Percentiles rank a stretch among this genome's conserved stretches.
phyloP scores from a whole-genome alignment of 805 yeast species.

The Wickerhamomyces alni region DNA sequence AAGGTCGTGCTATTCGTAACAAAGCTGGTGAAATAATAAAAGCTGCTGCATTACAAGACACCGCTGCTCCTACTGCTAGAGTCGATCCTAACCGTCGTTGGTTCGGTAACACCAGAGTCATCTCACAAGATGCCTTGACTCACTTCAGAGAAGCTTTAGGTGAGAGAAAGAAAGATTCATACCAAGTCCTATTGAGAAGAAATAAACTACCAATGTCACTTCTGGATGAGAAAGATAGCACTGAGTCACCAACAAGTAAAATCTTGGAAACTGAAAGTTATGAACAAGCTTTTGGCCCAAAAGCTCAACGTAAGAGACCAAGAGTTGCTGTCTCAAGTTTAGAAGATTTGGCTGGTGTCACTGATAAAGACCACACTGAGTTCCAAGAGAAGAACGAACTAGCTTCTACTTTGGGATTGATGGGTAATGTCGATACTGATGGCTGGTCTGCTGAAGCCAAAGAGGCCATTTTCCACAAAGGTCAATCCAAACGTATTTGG shows the following conservation, averaged over 20 bases:
- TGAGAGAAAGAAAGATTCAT: conserved; percentile 72
- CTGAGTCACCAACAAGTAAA: conserved; percentile 69
- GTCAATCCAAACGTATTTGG: conserved; percentile 98
- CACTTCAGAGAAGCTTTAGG: conserved; percentile 95
- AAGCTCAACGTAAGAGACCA: conserved; percentile 89
- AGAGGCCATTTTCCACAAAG: conserved; percentile 93
- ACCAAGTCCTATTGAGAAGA: conserved; percentile 80
- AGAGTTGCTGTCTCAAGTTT: conserved; percentile 70
- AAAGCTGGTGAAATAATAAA: conserved; percentile 80
- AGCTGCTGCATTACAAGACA: conserved; percentile 85
- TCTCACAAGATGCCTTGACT: conserved; percentile 90
- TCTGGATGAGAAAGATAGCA: conserved; percentile 77
- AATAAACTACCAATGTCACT: conserved; percentile 95
- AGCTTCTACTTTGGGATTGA: conserved; percentile 68
- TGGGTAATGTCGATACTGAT: conserved; percentile 63
- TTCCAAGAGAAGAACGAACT: conserved; percentile 75
- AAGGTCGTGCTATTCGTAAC: conserved; percentile 82
- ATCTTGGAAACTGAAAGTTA: conserved; percentile 87
- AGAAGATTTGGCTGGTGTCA: conserved; percentile 63
- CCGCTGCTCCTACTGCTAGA: conserved; percentile 84
- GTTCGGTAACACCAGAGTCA: conserved; percentile 97
- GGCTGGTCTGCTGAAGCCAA: conserved; percentile 88
- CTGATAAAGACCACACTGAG: conserved; percentile 49
- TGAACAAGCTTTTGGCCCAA: conserved; percentile 85
- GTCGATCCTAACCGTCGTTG: conserved; percentile 95